These are phyloP conservation scores for Cylindrotheca closterium DNA, from an alignment of 108 stramenopile genomes.

Conservation along the genomic window DNA sequence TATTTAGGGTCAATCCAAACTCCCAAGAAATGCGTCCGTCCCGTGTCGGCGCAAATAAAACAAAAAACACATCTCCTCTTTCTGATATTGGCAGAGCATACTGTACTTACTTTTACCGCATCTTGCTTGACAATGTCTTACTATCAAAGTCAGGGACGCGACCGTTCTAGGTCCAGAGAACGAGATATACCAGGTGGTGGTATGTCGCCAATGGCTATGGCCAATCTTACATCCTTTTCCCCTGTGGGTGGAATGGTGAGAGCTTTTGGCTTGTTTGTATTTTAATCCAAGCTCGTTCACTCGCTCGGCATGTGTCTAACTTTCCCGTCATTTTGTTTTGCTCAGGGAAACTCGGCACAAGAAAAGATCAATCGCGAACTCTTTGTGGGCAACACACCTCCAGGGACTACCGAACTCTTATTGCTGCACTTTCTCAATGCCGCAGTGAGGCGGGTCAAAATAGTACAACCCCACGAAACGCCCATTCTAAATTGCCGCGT, in stretches of 20 bases:
- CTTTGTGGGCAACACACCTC: slow-evolving; percentile 94
- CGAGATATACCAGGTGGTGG: slow-evolving; percentile 17
- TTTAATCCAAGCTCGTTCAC: slow-evolving; percentile 5
- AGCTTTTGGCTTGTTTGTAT: not conserved
- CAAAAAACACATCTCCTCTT: too few species aligned
- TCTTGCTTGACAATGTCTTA: too few species aligned
- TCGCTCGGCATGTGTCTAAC: not conserved
- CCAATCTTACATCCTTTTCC: slow-evolving; percentile 17
- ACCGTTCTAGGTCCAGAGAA: slow-evolving; percentile 31
- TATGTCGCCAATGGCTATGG: slow-evolving; percentile 12
- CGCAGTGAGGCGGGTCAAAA: slow-evolving; percentile 84
- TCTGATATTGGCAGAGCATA: too few species aligned
- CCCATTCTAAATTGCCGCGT: slow-evolving; percentile 85
- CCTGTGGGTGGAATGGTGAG: slow-evolving; percentile 8
- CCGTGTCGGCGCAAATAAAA: too few species aligned
- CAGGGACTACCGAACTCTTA: slow-evolving; percentile 79
- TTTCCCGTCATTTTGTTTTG: not conserved
- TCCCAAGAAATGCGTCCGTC: too few species aligned
- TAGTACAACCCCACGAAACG: slow-evolving; percentile 59
- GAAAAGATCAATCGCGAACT: slow-evolving; percentile 90
- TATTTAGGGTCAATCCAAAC: too few species aligned
- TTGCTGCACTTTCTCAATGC: slow-evolving; percentile 89
- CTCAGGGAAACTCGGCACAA: slow-evolving; percentile 44
- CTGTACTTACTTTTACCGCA: too few species aligned
- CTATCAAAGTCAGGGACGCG: slow-evolving; percentile 18